These are phyloP conservation scores for Pichia sp. DNA, from an alignment of 1,139 yeast species.

Conservation along the genomic window DNA sequence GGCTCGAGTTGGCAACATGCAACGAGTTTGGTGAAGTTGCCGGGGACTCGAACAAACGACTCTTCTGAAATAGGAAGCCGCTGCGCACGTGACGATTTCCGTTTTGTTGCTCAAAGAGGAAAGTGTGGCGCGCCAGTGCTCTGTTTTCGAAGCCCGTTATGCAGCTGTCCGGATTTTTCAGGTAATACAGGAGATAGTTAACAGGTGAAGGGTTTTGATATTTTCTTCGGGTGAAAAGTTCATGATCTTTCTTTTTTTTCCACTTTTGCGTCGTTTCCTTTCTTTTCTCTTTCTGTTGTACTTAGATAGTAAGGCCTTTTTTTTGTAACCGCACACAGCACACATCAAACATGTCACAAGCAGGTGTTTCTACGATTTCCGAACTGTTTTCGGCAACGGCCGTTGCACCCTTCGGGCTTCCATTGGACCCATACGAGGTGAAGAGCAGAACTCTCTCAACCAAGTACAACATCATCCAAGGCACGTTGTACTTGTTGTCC, in stretches of 20 bases:
- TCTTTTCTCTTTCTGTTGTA: neutral
- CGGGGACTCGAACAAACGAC: neutral
- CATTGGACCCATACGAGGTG: conserved; percentile 52
- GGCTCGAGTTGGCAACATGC: conserved; percentile 5
- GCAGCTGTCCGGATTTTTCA: neutral
- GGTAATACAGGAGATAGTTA: neutral
- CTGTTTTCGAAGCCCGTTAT: neutral
- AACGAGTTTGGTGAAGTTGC: conserved; percentile 1
- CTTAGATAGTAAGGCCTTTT: neutral
- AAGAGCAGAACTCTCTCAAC: conserved; percentile 52
- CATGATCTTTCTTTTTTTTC: neutral
- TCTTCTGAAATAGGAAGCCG: neutral
- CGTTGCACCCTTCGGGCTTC: conserved; percentile 53
- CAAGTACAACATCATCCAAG: conserved; percentile 61
- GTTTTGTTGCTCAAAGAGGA: neutral
- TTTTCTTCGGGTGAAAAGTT: neutral
- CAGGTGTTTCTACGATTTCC: conserved; percentile 14
- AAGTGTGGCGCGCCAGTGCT: neutral
- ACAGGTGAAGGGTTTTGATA: neutral
- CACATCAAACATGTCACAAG: conserved; percentile 13
- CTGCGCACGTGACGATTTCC: neutral
- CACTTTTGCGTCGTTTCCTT: neutral
- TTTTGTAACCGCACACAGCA: neutral
- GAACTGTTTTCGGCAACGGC: conserved; percentile 35
- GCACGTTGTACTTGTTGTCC: conserved; percentile 60